These are phyloP conservation scores for Sonneratia caseolaris DNA, from an alignment of 345 rosid genomes.

Conservation along the genomic window DNA sequence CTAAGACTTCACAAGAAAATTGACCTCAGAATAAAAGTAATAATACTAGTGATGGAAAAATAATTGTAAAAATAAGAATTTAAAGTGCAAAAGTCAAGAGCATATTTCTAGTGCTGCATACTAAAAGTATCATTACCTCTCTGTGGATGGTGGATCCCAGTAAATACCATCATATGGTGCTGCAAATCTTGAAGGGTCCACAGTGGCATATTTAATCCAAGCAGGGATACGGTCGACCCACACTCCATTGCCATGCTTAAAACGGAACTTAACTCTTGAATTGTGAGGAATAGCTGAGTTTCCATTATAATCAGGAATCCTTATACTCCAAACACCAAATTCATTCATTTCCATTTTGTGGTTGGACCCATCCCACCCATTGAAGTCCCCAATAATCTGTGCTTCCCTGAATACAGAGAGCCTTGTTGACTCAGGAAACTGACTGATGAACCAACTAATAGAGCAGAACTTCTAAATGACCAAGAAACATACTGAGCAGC, in stretches of 20 bases:
- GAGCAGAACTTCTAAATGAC: constrained; percentile 1
- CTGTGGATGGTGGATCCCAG: constrained; percentile 64
- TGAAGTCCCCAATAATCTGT: constrained; percentile 63
- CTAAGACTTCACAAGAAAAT: not conserved
- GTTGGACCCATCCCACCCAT: constrained; percentile 71
- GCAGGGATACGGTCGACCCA: constrained; percentile 73
- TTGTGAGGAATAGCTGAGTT: constrained; percentile 59
- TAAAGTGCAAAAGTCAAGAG: not conserved
- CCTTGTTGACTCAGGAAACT: constrained; percentile 8
- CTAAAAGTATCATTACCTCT: constrained; percentile 34
- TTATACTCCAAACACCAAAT: constrained; percentile 72
- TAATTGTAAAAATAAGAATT: not conserved
- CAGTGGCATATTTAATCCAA: constrained; percentile 68
- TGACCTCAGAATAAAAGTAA: not conserved
- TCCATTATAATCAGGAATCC: constrained; percentile 45
- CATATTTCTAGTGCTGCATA: not conserved
- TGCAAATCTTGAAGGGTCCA: constrained; percentile 47
- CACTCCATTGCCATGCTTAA: constrained; percentile 48
- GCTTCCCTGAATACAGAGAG: constrained; percentile 48
- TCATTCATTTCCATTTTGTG: constrained; percentile 64
- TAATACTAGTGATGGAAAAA: no score
- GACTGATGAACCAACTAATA: not conserved
- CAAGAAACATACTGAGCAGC: constrained; percentile 54
- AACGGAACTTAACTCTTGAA: constrained; percentile 62
- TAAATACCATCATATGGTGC: constrained; percentile 72